Base-by-base conservation (phyloP, 345 rosid genomes). In the Crucihimalaya himalaica region DNA sequence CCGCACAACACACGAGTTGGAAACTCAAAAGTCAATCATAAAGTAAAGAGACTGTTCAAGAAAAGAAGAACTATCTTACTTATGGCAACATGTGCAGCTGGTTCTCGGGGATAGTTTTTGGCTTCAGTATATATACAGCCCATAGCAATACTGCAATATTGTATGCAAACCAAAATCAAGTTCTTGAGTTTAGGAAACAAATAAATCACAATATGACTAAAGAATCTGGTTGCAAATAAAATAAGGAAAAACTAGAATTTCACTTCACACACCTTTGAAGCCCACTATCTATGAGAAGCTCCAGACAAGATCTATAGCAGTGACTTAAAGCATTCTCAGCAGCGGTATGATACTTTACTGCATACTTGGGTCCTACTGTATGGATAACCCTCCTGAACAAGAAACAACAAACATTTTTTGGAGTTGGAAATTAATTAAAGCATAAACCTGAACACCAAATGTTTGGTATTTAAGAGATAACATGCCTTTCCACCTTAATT, bases 301-400 rank as follows among this genome's bases (percentile, higher is more conserved):
- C 99, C 63, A 95, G 90, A 82, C 97, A 95, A 80, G 99, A 88
- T 21, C 97, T 84, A 55, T 95, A 95, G 81, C 99, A 92, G 67
- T 92, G 99, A 82, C 99, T 95, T 81, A 95, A 77, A 81, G 99
- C 99, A 84, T 90, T 95, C 83, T 95, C 99, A 1, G 99, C 99
- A 59, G 99, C 99, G 72, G 96, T 92, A 66, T 95, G 99, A 84
- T 95, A 95, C 78, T 95, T 92, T 32, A 84, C 91, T 18, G 97
- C 99, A 83, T 95, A 92, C 79, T 92, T 95, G 51, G 99, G 99
- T 48, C 99, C 99, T 71, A 95, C 98, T 5, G 99, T 92, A 70
- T 95, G 99, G 72, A 95, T 88, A 63, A 89, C 89, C 80, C 84
- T 82, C 92, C 92, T 89, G 83, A 68, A 70, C 51, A 76, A 32